Base-by-base conservation (phyloP, 2,329 filamentous ascomycete genomes). In the Fusarium sp. region DNA sequence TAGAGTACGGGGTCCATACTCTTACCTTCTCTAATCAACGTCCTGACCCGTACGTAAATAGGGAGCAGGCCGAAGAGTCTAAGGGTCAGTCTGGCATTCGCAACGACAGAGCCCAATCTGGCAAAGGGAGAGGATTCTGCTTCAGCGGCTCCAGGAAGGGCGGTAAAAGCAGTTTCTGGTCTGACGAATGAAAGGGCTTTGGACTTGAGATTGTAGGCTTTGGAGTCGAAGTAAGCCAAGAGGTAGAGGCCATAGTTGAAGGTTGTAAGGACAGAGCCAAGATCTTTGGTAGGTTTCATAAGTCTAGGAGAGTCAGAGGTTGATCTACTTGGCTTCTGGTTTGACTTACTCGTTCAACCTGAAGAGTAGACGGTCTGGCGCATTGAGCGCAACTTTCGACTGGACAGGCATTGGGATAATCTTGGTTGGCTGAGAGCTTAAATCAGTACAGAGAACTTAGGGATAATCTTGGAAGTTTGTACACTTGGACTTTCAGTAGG, bases 91-190 rank as follows among this genome's bases (percentile, higher is more conserved):
- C 44, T 21, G 1, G 44, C 25, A 30, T 47, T 47, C 5, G 25
- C 44, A 30, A 47, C 25, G 1, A 47, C 44, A 21, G 44, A 47
- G 44, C 44, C 44, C 25, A 47, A 8, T 8, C 25, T 21, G 9
- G 44, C 44, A 30, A 47, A 47, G 4, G 19, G 25, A 11, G 25
- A 47, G 0, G 19, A 30, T 0, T 47, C 44, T 30, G 44, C 12
- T 10, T 30, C 44, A 8, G 44, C 44, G 0, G 25, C 44, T 30
- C 9, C 19, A 21, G 19, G 19, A 0, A 28, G 25, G 3, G 25
- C 12, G 3, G 25, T 30, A 0, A 30, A 30, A 0, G 25, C 25
- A 30, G 44, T 47, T 8, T 47, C 44, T 15, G 44, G 25, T 21
- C 44, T 47, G 25, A 30, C 25, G 12, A 47, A 30, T 5, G 19